Percentiles rank a stretch among this genome's conserved stretches.
Conservation (phyloP, 202 grass and related monocot species). For the Schoenoplectus triqueter region DNA sequence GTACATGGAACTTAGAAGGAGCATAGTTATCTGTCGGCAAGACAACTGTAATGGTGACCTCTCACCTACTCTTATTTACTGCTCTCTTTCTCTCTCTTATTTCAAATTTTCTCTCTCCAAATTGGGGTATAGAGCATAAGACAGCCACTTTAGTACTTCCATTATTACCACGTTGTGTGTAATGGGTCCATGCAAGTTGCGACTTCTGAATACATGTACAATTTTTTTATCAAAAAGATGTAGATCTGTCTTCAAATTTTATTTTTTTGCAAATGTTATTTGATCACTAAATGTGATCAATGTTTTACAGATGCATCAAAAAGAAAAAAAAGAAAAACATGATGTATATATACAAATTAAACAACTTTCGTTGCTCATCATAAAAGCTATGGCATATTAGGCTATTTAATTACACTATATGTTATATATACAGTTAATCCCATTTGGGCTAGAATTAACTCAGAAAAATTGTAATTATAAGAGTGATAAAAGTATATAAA, state of each 20-base stretch:
- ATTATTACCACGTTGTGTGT: constrained; percentile 1
- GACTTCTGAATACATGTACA: not conserved
- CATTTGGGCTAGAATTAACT: too few species aligned
- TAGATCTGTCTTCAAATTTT: not conserved
- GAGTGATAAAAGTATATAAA: too few species aligned
- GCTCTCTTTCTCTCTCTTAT: not conserved
- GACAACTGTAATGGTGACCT: constrained; percentile 30
- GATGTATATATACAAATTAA: too few species aligned
- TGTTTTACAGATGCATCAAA: too few species aligned
- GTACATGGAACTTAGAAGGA: not conserved
- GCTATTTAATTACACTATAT: not conserved
- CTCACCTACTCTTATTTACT: constrained; percentile 41
- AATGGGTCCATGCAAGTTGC: not conserved
- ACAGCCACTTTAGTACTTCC: not conserved
- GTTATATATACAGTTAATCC: not conserved
- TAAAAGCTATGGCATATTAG: not conserved
- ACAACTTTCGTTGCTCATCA: too few species aligned
- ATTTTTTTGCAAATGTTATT: too few species aligned
- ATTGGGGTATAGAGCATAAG: constrained; percentile 1
- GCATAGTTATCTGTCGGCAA: constrained; percentile 29
- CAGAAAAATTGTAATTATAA: too few species aligned
- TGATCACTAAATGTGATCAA: too few species aligned
- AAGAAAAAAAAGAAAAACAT: too few species aligned
- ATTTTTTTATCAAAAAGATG: not conserved
- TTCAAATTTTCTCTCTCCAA: not conserved